Evolutionary conservation across 2,329 filamentous ascomycete genomes (phyloP), one percentile per base, ranked within the genome.

Genomic region (Colletotrichum chlorophyti): DNA sequence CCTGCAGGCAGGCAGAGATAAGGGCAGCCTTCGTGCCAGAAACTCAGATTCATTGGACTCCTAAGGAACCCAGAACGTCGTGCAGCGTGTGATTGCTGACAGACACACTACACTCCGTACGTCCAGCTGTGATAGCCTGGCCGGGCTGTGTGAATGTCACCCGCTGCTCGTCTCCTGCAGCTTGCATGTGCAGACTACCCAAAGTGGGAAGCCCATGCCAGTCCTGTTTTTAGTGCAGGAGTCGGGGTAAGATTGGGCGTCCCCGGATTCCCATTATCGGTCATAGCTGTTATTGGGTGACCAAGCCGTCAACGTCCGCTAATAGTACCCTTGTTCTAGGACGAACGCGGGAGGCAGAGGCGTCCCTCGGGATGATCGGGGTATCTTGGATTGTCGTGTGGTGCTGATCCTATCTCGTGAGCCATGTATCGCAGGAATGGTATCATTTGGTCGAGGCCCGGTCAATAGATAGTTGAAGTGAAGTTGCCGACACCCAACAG

Each of bases 141-240:
- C n/a, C n/a, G n/a, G n/a, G n/a, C n/a, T n/a, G n/a, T n/a, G n/a
- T n/a, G n/a, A n/a, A n/a, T n/a, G n/a, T n/a, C n/a, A 26, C 23
- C 6, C 31, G 43, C 23, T 49, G 55, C 21, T 35, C 35, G 54
- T 43, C 37, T 55, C 43, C 42, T 59, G 38, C 43, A 49, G 45
- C n/a, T n/a, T 27, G 51, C 51, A 54, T 41, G 11, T 38, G 26
- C 32, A 43, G 15, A n/a, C 24, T 12, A 24, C 3, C 10, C n/a
- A 31, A 17, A 14, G 24, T 34, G 35, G 11, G 17, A 9, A 34
- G 24, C 35, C 23, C 9, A 31, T 59, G 42, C 50, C 23, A 9
- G 23, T 59, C 15, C 43, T 10, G 42, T 42, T n/a, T n/a, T 17
- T 47, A 41, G 35, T 53, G 47, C 41, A 41, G 41, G 29, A 47